Evolutionary conservation across 2,329 filamentous ascomycete genomes (phyloP), one percentile per base, ranked within the genome.

Genomic region (Septoria petroselini): DNA sequence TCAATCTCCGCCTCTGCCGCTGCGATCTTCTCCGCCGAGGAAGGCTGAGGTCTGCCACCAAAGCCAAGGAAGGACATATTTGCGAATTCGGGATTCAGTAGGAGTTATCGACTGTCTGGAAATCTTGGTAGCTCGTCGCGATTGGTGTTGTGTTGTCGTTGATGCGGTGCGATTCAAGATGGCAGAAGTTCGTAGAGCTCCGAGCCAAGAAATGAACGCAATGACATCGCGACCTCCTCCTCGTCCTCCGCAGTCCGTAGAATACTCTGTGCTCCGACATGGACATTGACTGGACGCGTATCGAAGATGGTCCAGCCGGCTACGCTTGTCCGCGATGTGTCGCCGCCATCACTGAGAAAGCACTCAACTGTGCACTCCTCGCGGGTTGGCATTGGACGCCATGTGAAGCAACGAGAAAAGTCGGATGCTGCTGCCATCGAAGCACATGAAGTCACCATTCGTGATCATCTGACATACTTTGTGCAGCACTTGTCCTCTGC

Each of bases 1-100:
- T 96, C 93, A 73, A 97, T 89, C 77, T 98, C 94, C 62, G 89
- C 86, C 77, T 98, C 91, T 64, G 94, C 91, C 65, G 89, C 88
- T 65, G 88, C 87, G 71, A 98, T 93, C 81, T 97, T 98, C 79
- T 97, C 88, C 72, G 89, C 91, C 66, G 91, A 95, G 58, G 89
- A 86, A 70, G 91, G 86, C 76, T 96, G 89, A 56, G 88, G 87
- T 61, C 82, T 78, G 50, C 75, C 76, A 65, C 78, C 77, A 68
- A 85, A 82, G 68, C 85, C 85, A 62, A 87, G 80, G 33, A 86
- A 85, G 58, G 84, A 86, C 84, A 87, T 87, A 17, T 43, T 46
- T 8, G 34, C 15, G 43, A 37, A 18, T 30, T 54, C 34, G 19
- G 23, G n/a, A n/a, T n/a, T n/a, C n/a, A n/a, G 11, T 30, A 25